Percentiles rank a stretch among this genome's conserved stretches.
These are phyloP conservation scores for Neurospora cerealis DNA, from an alignment of 495 filamentous ascomycete species.

Conservation along the genomic window DNA sequence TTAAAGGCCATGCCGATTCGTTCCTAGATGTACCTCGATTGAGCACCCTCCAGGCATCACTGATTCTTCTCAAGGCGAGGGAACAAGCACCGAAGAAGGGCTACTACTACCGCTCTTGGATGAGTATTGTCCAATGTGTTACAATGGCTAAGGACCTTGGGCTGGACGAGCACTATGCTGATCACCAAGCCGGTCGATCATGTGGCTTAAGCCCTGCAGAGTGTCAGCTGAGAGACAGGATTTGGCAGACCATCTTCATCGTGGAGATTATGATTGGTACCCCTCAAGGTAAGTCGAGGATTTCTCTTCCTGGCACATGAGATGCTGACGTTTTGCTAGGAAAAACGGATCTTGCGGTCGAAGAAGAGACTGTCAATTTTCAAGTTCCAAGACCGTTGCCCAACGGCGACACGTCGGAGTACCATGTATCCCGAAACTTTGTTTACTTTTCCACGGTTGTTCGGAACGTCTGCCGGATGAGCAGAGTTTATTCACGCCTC, in stretches of 20 bases:
- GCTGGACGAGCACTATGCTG: slow-evolving; percentile 74
- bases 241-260: slow-evolving; percentile 86
- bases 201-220: slow-evolving; percentile 64
- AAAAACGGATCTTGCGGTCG: slow-evolving; percentile 71
- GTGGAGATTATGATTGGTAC: slow-evolving; percentile 91
- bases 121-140: slow-evolving; percentile 84
- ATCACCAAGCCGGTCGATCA: slow-evolving; percentile 57
- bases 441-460: slow-evolving; percentile 68
- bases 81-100: slow-evolving; percentile 87
- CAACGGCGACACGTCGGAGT: slow-evolving; percentile 67
- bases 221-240: slow-evolving; percentile 71
- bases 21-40: slow-evolving; percentile 92
- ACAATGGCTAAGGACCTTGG: slow-evolving; percentile 91
- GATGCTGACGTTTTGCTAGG: slow-evolving; percentile 41
- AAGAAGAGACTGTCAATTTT: slow-evolving; percentile 69
- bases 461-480: slow-evolving; percentile 68
- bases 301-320: not conserved
- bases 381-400: slow-evolving; percentile 49
- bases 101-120: slow-evolving; percentile 97
- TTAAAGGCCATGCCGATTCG: slow-evolving; percentile 57
- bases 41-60: slow-evolving; percentile 86
- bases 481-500: slow-evolving; percentile 62
- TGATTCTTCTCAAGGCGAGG: slow-evolving; percentile 83
- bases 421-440: slow-evolving; percentile 70
- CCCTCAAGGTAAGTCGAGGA: slow-evolving; percentile 63